Evolutionary conservation across 192 early-diverging fungal species (phyloP), one percentile per base, ranked within the genome.

Genomic region (Spinellus fusiger): DNA sequence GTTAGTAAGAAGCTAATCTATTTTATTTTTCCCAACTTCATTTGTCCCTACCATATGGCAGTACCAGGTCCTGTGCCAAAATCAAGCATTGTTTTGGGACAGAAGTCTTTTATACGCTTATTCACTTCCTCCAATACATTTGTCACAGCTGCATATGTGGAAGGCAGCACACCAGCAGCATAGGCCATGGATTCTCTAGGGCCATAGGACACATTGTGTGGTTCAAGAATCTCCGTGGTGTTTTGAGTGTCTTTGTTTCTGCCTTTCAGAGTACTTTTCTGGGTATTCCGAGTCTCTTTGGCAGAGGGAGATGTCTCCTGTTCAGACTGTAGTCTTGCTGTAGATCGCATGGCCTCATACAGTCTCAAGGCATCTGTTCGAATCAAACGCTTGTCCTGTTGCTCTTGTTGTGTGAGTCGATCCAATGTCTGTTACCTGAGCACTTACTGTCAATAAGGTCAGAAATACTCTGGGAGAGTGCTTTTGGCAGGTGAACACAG

Each of bases 21-120:
- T n/a, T n/a, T n/a, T n/a, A 49, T 28, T 0, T 10, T 15, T 16
- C 9, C 26, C 13, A 9, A 10, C 16, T 2, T 1, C 0, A 12
- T 3, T 1, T 25, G 0, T 12, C 0, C 54, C 29, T 77, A 82
- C 81, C 91, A 95, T 22, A 92, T 75, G 5, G 77, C 89, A 5
- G 88, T 86, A n/a, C 86, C 93, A 2, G 93, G 89, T 4, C 93
- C 93, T 0, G 80, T 80, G 22, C 88, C 93, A 71, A 92, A 93
- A 72, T 95, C 93, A 56, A 92, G 55, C 12, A 91, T 67, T 6
- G 64, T 73, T 26, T 35, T 64, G 0, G 91, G 91, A 0, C 53
- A 35, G 56, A 91, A 82, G 15, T 73, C 75, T 1, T 87, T 84
- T 15, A 91, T 26, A n/a, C 93, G 73, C 29, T 58, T 68, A 2